Evolutionary conservation across 805 yeast genomes (phyloP).

Genomic region (Cyberlindnera samutprakarnensis): DNA sequence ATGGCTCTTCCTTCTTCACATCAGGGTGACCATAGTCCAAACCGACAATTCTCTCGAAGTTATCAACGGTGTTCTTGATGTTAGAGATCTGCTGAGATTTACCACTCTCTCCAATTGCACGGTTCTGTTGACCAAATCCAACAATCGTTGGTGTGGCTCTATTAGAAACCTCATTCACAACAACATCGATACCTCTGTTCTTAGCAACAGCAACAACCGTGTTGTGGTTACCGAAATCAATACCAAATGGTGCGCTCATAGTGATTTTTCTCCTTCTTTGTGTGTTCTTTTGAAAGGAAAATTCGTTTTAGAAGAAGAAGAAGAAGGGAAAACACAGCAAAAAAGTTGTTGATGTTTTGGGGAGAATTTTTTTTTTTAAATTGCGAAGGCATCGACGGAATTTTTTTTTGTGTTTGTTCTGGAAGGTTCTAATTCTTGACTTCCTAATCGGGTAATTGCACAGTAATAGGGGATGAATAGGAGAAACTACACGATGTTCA

Average conservation of each 20-base stretch:
- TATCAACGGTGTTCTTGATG: conserved; percentile 92
- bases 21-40: conserved; percentile 70
- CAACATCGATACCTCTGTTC: conserved; percentile 96
- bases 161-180: conserved; percentile 98
- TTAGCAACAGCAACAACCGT: conserved; percentile 95
- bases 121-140: conserved; percentile 84
- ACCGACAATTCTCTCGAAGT: conserved; percentile 89
- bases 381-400: too few relatives aligned
- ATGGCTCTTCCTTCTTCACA: conserved; percentile 65
- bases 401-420: too few relatives aligned
- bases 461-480: too few relatives aligned
- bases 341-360: too few relatives aligned
- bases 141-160: conserved; percentile 90
- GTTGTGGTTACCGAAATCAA: conserved; percentile 94
- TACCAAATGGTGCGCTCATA: conserved; percentile 96
- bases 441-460: too few relatives aligned
- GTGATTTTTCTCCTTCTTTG: conserved; percentile 1
- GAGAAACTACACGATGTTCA: too few relatives aligned
- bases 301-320: too few relatives aligned
- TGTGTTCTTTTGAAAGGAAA: neutral
- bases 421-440: too few relatives aligned
- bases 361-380: too few relatives aligned
- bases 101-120: conserved; percentile 93
- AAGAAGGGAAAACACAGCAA: too few relatives aligned
- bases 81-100: conserved; percentile 95